Evolutionary conservation across 176 grass and related monocot species (phyloP).

Genomic region (Juncus effusus): DNA sequence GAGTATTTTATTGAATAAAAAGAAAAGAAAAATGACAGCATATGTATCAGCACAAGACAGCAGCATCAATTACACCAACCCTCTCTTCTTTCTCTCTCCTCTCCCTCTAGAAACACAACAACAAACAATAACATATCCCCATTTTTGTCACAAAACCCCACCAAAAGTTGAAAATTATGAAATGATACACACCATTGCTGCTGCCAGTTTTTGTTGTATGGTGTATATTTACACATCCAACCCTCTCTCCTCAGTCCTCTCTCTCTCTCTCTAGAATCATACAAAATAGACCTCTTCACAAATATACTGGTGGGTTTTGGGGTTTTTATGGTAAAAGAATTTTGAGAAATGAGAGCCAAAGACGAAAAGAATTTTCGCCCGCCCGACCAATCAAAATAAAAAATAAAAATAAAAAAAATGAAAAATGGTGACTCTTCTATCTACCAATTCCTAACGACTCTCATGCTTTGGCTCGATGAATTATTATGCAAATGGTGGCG

Average conservation of each 20-base stretch:
- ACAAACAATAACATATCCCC: conserved; percentile 17
- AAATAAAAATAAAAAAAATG: conserved; percentile 23
- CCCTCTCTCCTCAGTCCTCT: conserved; percentile 6
- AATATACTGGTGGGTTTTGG: conserved; percentile 41
- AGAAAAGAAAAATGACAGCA: conserved; percentile 47
- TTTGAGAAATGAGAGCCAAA: conserved; percentile 45
- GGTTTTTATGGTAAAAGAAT: conserved; percentile 37
- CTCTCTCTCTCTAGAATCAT: conserved; percentile 36
- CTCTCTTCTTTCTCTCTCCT: neutral
- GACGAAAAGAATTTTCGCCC: conserved; percentile 39
- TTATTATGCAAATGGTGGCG: conserved; percentile 50
- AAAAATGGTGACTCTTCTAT: conserved; percentile 44
- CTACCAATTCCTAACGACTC: conserved; percentile 33
- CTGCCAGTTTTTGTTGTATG: conserved; percentile 28
- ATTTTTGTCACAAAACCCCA: conserved; percentile 24
- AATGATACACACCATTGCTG: conserved; percentile 28
- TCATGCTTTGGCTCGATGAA: conserved; percentile 37
- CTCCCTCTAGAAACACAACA: conserved; percentile 32
- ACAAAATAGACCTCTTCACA: conserved; percentile 43
- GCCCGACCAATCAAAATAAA: conserved; percentile 25
- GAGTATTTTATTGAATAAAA: conserved; percentile 72
- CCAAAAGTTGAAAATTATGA: conserved; percentile 1
- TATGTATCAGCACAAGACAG: conserved; percentile 49
- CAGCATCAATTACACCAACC: conserved; percentile 51
- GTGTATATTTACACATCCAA: conserved; percentile 38